Percentiles rank a stretch among this genome's conserved stretches.
Conservation (phyloP, 2,329 filamentous ascomycete species). For the Penicillium sp. region DNA sequence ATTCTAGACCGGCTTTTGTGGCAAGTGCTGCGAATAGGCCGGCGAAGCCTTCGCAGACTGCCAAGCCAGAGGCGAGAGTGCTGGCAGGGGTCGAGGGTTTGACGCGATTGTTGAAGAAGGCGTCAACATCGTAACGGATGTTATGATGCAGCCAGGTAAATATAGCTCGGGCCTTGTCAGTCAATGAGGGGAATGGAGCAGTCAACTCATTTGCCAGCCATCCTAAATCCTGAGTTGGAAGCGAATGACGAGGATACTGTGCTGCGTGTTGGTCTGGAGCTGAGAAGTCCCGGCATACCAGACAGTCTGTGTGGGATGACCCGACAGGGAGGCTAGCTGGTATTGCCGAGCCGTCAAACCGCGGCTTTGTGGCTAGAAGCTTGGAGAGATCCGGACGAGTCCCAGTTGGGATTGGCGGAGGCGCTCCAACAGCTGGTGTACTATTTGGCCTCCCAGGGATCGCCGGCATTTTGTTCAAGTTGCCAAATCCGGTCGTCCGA, state of each 20-base stretch:
- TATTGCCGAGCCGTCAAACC: constrained; percentile 22
- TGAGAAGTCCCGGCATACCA: constrained; percentile 85
- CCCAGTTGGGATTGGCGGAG: constrained; percentile 53
- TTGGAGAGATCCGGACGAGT: constrained; percentile 59
- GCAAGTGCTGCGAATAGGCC: constrained; percentile 77
- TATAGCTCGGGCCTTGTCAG: constrained; percentile 88
- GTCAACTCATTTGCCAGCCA: constrained; percentile 79
- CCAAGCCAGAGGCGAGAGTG: constrained; percentile 72
- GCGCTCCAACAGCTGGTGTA: constrained; percentile 25
- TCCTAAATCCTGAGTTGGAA: constrained; percentile 67
- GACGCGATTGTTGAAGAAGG: constrained; percentile 73
- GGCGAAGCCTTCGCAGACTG: constrained; percentile 91
- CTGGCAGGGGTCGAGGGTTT: constrained; percentile 66
- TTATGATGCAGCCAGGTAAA: constrained; percentile 98
- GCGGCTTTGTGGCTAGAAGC: constrained; percentile 54
- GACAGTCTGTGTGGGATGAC: constrained; percentile 52
- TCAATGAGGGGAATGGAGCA: constrained; percentile 71
- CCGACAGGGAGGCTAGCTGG: constrained; percentile 15
- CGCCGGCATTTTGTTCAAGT: constrained; percentile 39
- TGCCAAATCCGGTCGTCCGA: constrained; percentile 48
- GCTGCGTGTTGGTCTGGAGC: constrained; percentile 74
- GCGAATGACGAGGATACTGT: constrained; percentile 67
- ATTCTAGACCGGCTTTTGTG: constrained; percentile 73
- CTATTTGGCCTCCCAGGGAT: constrained; percentile 10
- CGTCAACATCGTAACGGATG: constrained; percentile 75